These are phyloP conservation scores for Claviceps fusiformis DNA, from an alignment of 2,329 filamentous ascomycete genomes.

Conservation along the genomic window DNA sequence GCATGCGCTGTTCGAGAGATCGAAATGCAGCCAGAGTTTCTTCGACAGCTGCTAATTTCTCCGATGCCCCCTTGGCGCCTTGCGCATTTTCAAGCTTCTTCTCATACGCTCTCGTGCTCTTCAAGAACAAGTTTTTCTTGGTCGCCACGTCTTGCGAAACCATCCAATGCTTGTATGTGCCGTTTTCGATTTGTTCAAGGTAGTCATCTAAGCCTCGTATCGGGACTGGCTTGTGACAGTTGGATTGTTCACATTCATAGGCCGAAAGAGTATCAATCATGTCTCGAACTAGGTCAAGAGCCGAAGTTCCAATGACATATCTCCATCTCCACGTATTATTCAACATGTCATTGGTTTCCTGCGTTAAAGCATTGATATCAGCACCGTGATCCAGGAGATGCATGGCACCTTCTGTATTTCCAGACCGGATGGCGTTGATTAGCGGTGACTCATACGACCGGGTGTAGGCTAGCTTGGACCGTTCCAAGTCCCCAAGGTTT, in stretches of 20 bases:
- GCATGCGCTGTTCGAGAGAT: slow-evolving; percentile 38
- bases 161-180: slow-evolving; percentile 48
- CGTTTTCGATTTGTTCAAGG: slow-evolving; percentile 33
- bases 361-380: slow-evolving; percentile 48
- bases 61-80: slow-evolving; percentile 15
- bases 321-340: slow-evolving; percentile 16
- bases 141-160: slow-evolving; percentile 25
- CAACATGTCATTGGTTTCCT: slow-evolving; percentile 22
- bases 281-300: slow-evolving; percentile 47
- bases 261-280: slow-evolving; percentile 35
- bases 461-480: slow-evolving; percentile 35
- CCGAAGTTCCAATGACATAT: slow-evolving; percentile 28
- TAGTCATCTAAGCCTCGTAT: slow-evolving; percentile 35
- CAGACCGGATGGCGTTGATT: slow-evolving; percentile 39
- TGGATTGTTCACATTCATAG: slow-evolving; percentile 21
- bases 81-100: slow-evolving; percentile 10
- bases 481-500: slow-evolving; percentile 26
- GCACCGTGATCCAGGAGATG: slow-evolving; percentile 50
- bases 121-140: slow-evolving; percentile 19
- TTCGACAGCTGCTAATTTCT: slow-evolving; percentile 44
- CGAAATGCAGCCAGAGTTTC: slow-evolving; percentile 38
- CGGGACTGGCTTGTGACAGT: slow-evolving; percentile 3
- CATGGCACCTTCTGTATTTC: slow-evolving; percentile 32
- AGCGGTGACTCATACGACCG: slow-evolving; percentile 48
- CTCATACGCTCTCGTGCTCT: slow-evolving; percentile 17